These are phyloP conservation scores for Papiliotrema fonsecae DNA, from an alignment of 1,284 basidiomycete species.

Conservation along the genomic window DNA sequence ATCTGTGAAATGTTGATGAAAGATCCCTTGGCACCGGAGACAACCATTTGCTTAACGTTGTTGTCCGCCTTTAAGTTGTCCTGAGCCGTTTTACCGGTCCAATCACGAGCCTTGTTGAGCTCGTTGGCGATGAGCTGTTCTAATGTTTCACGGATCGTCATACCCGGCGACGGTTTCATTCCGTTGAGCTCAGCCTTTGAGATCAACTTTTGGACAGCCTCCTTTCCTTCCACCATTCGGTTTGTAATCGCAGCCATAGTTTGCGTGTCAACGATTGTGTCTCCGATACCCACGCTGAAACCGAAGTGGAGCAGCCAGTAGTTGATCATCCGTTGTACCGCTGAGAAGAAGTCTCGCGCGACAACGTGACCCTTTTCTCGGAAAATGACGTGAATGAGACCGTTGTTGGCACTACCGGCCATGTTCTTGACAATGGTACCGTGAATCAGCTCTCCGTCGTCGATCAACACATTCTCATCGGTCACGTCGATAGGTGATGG, in stretches of 20 bases:
- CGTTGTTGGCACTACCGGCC: constrained; percentile 89
- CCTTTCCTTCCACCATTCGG: constrained; percentile 77
- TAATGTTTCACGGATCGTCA: constrained; percentile 99
- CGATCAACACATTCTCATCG: constrained; percentile 93
- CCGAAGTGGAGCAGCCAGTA: constrained; percentile 99
- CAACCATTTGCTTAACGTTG: constrained; percentile 99
- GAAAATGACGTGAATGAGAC: constrained; percentile 95
- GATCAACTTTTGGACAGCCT: constrained; percentile 66
- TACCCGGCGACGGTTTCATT: constrained; percentile 84
- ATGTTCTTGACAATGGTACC: constrained; percentile 98
- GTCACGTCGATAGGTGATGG: constrained; percentile 75
- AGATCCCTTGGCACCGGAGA: constrained; percentile 95
- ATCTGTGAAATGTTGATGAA: constrained; percentile 99
- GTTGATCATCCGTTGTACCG: constrained; percentile 92
- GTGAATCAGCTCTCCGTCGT: constrained; percentile 94
- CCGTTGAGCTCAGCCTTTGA: constrained; percentile 74
- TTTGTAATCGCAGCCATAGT: constrained; percentile 85
- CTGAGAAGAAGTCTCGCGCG: constrained; percentile 87
- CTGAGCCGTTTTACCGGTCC: constrained; percentile 91
- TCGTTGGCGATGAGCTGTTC: constrained; percentile 87
- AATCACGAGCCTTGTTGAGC: constrained; percentile 93
- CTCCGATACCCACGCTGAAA: constrained; percentile 98
- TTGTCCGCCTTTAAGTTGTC: constrained; percentile 96
- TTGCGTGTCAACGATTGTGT: constrained; percentile 87
- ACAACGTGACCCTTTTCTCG: constrained; percentile 94